phyloP scores from a whole-genome alignment of 1,284 basidiomycete species.

The Cutaneotrichosporon cutaneum region DNA sequence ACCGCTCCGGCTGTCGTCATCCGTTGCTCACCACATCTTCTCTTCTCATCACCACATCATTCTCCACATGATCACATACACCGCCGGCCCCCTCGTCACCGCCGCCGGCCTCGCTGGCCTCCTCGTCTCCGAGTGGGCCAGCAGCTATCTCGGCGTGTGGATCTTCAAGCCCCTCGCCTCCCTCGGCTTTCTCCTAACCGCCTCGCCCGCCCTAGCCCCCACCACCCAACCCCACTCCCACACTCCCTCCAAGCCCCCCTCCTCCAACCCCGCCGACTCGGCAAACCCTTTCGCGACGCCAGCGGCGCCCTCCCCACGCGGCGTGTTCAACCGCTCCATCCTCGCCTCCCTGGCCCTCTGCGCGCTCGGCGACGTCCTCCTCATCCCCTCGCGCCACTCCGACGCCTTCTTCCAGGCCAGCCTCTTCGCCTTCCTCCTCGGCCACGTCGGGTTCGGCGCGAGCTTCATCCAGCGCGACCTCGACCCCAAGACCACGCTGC shows the following conservation, averaged over 20 bases:
- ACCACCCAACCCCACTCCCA: neutral
- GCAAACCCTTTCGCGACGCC: neutral
- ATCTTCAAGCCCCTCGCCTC: constrained; percentile 25
- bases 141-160: constrained; percentile 10
- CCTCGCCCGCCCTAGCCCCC: constrained; percentile 1
- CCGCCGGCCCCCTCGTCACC: constrained; percentile 17
- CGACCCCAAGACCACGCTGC: neutral
- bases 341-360: constrained; percentile 15
- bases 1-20: neutral
- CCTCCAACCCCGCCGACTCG: neutral
- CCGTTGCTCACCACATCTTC: neutral
- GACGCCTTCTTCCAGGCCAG: constrained; percentile 17
- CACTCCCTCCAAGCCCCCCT: neutral
- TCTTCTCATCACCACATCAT: neutral
- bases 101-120: constrained; percentile 17
- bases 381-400: constrained; percentile 13
- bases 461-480: constrained; percentile 16
- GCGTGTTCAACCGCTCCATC: constrained; percentile 11
- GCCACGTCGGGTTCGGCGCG: constrained; percentile 20
- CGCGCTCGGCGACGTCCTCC: constrained; percentile 21
- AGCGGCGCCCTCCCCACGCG: neutral
- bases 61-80: constrained; percentile 6
- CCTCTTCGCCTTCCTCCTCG: constrained; percentile 25
- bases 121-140: constrained; percentile 11
- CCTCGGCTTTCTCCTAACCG: constrained; percentile 18